Base-by-base conservation (phyloP, 1,284 basidiomycete species). In the Moniliophthora roreri region DNA sequence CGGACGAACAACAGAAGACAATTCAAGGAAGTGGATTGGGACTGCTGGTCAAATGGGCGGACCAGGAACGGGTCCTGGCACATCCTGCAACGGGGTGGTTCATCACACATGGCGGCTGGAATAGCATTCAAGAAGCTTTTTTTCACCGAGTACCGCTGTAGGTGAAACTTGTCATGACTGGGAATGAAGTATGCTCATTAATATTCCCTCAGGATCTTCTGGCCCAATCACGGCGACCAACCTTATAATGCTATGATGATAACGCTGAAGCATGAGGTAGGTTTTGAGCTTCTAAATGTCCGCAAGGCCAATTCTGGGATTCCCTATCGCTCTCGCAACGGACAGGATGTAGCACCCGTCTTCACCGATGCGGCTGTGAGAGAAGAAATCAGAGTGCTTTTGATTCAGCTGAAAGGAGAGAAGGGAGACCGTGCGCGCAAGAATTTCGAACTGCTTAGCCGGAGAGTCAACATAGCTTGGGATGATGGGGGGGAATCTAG, bases 291-390 rank as follows among this genome's bases (percentile, higher is more conserved):
- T n/a, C 44, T 46, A 13, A 28, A 21, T 4, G 26, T 46, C 15
- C 44, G 44, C 4, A 18, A n/a, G 26, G 24, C 26, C 23, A 28
- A 16, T 16, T 15, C 24, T n/a, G 24, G 24, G 24, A 11, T 18
- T 11, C 44, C 44, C 16, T 28, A 28, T 16, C 44, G 44, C 16
- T 28, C 28, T 11, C 28, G 26, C 15, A 41, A n/a, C 10, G 40
- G 40, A 11, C 35, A 49, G 11, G 32, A 41, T 10, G 58, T 58
- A 21, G 40, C 37, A 5, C 51, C 51, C 4, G 41, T 26, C 16
- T 56, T 56, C 23, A 56, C 55, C 16, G 40, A 47, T 16, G 51
- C 38, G 13, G 53, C 55, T 18, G 47, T 55, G 4, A 21, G 42
- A 10, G 45, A 37, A 7, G 58, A 59, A 36, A 18, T 59, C 4